A percentile compares a stretch with the other conserved stretches of the same genome.
Conservation (phyloP, 768 basidiomycete genomes). For the Tephrocybe sp. region DNA sequence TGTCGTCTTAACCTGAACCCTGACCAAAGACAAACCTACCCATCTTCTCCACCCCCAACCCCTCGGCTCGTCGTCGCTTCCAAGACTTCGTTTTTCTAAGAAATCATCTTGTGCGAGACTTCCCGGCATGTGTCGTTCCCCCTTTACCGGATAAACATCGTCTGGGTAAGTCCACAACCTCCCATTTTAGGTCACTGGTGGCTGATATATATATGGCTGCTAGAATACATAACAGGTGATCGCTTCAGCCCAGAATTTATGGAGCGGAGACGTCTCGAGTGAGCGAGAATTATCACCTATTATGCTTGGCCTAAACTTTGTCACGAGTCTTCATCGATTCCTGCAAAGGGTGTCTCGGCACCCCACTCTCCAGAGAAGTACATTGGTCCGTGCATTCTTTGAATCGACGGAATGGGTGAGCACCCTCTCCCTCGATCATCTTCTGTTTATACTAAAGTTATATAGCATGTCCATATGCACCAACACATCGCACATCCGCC, state of each 20-base stretch:
- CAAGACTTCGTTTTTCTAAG: conserved; percentile 96
- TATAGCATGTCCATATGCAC: conserved; percentile 94
- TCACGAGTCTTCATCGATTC: conserved; percentile 83
- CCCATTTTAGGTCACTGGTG: neutral
- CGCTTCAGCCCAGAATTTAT: conserved; percentile 97
- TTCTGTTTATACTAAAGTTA: conserved; percentile 5
- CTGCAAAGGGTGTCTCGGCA: conserved; percentile 89
- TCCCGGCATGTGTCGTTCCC: conserved; percentile 97
- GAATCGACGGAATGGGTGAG: conserved; percentile 98
- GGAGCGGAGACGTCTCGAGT: conserved; percentile 90
- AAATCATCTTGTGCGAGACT: conserved; percentile 85
- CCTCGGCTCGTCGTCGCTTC: conserved; percentile 84
- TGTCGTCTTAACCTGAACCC: conserved; percentile 3
- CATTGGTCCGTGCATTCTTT: conserved; percentile 91
- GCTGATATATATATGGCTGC: conserved; percentile 3
- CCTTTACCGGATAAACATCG: conserved; percentile 96
- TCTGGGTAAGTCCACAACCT: conserved; percentile 61
- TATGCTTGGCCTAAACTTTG: neutral
- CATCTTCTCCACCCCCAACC: conserved; percentile 75
- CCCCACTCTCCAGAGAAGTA: conserved; percentile 89
- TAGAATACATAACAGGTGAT: conserved; percentile 98
- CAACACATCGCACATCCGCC: conserved; percentile 93
- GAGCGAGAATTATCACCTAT: conserved; percentile 27
- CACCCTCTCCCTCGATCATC: too few species aligned
- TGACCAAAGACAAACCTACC: conserved; percentile 79